phyloP scores from a whole-genome alignment of 2,329 filamentous ascomycete genomes.

The Coniochaeta sp. region DNA sequence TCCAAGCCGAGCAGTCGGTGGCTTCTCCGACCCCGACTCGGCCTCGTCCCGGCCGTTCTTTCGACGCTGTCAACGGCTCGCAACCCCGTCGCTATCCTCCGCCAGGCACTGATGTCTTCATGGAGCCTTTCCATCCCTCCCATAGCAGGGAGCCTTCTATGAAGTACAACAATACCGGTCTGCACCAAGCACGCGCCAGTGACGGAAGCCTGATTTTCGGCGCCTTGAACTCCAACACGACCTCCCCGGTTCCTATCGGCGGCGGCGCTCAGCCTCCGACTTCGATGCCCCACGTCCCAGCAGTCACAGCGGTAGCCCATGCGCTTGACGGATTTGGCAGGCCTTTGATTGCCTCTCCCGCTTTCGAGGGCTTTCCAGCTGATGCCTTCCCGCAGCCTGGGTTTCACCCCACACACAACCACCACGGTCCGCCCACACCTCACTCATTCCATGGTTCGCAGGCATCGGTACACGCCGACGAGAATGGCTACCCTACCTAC shows the following conservation, averaged over 20 bases:
- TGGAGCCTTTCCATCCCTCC: neutral
- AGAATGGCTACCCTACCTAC: conserved; percentile 29
- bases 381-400: conserved; percentile 24
- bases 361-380: conserved; percentile 28
- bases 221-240: conserved; percentile 46
- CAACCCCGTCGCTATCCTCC: conserved; percentile 6
- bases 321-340: conserved; percentile 15
- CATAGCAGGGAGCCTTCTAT: conserved; percentile 13
- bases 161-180: conserved; percentile 24
- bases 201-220: conserved; percentile 52
- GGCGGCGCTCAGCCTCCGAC: conserved; percentile 41
- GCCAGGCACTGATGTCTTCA: neutral
- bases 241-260: conserved; percentile 48
- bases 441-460: conserved; percentile 58
- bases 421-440: conserved; percentile 48
- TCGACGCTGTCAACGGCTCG: neutral
- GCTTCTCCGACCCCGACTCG: conserved; percentile 9
- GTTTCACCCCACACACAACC: conserved; percentile 18
- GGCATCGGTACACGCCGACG: conserved; percentile 38
- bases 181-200: conserved; percentile 47
- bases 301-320: conserved; percentile 2
- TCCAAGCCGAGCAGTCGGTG: neutral
- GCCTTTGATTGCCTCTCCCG: conserved; percentile 14
- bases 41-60: neutral
- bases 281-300: conserved; percentile 20